Percentiles rank a stretch among this genome's conserved stretches.
These are phyloP conservation scores for Syzygium aqueum DNA, from an alignment of 345 rosid species.

Conservation along the genomic window DNA sequence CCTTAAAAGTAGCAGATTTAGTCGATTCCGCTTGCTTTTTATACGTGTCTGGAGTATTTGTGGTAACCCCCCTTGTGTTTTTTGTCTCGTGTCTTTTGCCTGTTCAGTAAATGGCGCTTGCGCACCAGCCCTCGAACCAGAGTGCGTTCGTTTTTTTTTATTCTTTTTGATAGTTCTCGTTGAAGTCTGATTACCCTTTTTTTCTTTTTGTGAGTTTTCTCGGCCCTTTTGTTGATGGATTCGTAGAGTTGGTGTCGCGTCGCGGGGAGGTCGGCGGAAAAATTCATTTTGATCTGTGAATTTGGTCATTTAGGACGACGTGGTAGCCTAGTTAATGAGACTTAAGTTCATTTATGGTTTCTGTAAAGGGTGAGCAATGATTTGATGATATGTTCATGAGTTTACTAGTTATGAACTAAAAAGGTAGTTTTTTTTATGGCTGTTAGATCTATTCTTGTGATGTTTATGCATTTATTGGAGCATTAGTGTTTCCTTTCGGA, in stretches of 20 bases:
- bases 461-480: neutral
- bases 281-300: neutral
- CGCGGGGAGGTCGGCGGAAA: neutral
- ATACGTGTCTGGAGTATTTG: neutral
- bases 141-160: neutral
- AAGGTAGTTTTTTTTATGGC: neutral
- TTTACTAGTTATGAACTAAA: neutral
- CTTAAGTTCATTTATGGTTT: neutral
- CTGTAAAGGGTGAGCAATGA: neutral
- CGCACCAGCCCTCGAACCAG: neutral
- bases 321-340: neutral
- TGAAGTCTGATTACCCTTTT: neutral
- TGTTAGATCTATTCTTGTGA: neutral
- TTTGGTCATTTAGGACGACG: neutral
- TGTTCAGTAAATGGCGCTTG: neutral
- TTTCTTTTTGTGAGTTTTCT: neutral
- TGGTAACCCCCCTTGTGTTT: neutral
- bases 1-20: constrained; percentile 26
- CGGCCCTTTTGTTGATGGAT: neutral
- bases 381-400: neutral
- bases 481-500: neutral
- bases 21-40: constrained; percentile 9
- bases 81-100: neutral
- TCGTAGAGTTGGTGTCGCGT: neutral
- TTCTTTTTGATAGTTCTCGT: neutral